A percentile compares a stretch with the other conserved stretches of the same genome.
Evolutionary conservation across 1,284 basidiomycete species (phyloP).

Genomic region (Fomitopsis palustris): DNA sequence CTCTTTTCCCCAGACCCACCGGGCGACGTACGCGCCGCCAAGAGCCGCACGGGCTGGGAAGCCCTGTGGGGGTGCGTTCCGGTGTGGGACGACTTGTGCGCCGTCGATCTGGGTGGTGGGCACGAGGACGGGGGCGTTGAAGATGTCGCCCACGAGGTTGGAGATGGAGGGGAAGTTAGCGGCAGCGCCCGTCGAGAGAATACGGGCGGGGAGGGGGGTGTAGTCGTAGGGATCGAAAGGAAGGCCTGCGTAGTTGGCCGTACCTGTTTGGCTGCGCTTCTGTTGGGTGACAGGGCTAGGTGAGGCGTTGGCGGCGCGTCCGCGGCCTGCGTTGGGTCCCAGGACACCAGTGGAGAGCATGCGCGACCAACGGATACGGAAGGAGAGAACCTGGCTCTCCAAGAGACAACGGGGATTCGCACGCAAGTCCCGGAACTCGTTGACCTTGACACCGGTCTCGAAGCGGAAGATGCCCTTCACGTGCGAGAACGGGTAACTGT

Average conservation of each 20-base stretch:
- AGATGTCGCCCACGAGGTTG: slow-evolving; percentile 73
- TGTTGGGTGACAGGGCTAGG: slow-evolving; percentile 28
- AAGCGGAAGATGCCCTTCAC: slow-evolving; percentile 86
- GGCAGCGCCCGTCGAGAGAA: slow-evolving; percentile 70
- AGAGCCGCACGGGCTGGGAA: slow-evolving; percentile 66
- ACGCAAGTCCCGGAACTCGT: slow-evolving; percentile 80
- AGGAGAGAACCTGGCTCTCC: slow-evolving; percentile 72
- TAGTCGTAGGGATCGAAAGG: slow-evolving; percentile 75
- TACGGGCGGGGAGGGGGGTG: slow-evolving; percentile 53
- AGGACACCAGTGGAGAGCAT: slow-evolving; percentile 62
- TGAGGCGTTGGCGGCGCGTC: slow-evolving; percentile 31
- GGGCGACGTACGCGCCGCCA: slow-evolving; percentile 70
- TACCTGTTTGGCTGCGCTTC: slow-evolving; percentile 22
- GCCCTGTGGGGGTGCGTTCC: slow-evolving; percentile 66
- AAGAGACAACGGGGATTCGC: slow-evolving; percentile 81
- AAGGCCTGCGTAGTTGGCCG: slow-evolving; percentile 51
- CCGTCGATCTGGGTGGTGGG: slow-evolving; percentile 70
- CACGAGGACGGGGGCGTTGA: slow-evolving; percentile 73
- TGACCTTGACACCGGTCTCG: slow-evolving; percentile 80
- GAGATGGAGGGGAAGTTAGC: slow-evolving; percentile 81
- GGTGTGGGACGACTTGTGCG: slow-evolving; percentile 66
- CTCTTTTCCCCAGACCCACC: slow-evolving; percentile 80
- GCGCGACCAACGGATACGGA: slow-evolving; percentile 74
- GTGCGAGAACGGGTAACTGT: slow-evolving; percentile 65
- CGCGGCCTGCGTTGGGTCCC: slow-evolving; percentile 35